phyloP scores from a whole-genome alignment of 768 basidiomycete genomes.

The Lactarius deliciosus region DNA sequence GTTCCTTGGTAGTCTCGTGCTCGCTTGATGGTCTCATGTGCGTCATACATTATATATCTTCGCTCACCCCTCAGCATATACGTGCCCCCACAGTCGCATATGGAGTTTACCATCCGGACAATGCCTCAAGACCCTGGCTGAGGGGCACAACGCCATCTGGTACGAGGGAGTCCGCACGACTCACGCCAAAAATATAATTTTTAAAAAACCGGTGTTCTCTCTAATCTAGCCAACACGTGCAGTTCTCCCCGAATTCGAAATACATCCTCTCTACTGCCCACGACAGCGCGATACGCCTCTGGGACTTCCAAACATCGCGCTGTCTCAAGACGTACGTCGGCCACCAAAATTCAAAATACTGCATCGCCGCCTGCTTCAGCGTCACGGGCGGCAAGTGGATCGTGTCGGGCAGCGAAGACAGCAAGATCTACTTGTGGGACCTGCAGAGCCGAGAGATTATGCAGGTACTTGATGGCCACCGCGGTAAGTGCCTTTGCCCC shows the following conservation, averaged over 20 bases:
- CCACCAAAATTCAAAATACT: slow-evolving; percentile 80
- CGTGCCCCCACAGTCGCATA: slow-evolving; percentile 63
- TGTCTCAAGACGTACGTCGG: slow-evolving; percentile 89
- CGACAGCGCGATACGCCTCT: slow-evolving; percentile 88
- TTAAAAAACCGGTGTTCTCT: not conserved
- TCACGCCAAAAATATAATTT: not conserved
- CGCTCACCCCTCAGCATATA: slow-evolving; percentile 9
- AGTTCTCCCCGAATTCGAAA: slow-evolving; percentile 94
- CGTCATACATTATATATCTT: slow-evolving; percentile 34
- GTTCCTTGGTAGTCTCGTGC: slow-evolving; percentile 87
- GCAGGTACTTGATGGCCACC: slow-evolving; percentile 75
- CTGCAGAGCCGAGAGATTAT: slow-evolving; percentile 83
- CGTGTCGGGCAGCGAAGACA: slow-evolving; percentile 87
- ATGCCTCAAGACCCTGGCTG: slow-evolving; percentile 93
- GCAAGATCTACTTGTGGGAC: slow-evolving; percentile 90
- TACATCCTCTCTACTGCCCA: slow-evolving; percentile 93
- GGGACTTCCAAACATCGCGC: slow-evolving; percentile 91
- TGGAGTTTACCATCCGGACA: slow-evolving; percentile 94
- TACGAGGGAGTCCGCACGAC: slow-evolving; percentile 36
- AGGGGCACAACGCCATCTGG: slow-evolving; percentile 85
- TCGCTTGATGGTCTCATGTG: slow-evolving; percentile 94
- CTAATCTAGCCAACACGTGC: slow-evolving; percentile 71
- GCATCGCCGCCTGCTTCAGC: slow-evolving; percentile 80
- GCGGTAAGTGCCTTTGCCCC: slow-evolving; percentile 43
- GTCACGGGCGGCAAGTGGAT: slow-evolving; percentile 89